Percentiles rank a stretch among this genome's conserved stretches.
These are phyloP conservation scores for Nitzschia putrida DNA, from an alignment of 108 stramenopile genomes.

Conservation along the genomic window DNA sequence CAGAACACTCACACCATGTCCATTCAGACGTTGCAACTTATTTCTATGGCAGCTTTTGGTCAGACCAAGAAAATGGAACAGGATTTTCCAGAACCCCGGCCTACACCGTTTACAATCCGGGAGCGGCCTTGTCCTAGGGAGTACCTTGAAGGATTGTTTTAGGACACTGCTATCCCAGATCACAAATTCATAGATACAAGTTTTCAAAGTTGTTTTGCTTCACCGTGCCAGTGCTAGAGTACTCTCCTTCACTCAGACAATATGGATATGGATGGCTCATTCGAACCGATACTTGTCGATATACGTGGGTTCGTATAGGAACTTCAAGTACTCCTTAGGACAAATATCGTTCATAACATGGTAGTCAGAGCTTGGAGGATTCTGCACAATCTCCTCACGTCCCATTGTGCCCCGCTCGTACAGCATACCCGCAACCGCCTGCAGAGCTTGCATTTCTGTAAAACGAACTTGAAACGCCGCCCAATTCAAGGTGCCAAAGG, in stretches of 20 bases:
- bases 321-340: conserved; percentile 24
- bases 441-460: conserved; percentile 46
- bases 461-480: conserved; percentile 34
- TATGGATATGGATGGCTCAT: neutral
- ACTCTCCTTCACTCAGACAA: too few relatives aligned
- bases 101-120: conserved; percentile 5
- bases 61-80: conserved; percentile 9
- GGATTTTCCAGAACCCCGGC: conserved; percentile 1
- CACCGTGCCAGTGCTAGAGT: too few relatives aligned
- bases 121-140: conserved; percentile 17
- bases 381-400: conserved; percentile 8
- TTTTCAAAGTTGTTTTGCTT: too few relatives aligned
- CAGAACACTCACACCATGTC: neutral
- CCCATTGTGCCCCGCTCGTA: conserved; percentile 7
- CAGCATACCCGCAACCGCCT: conserved; percentile 17
- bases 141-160: conserved; percentile 5
- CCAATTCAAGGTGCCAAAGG: conserved; percentile 39
- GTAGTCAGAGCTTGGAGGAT: conserved; percentile 15
- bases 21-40: conserved; percentile 2
- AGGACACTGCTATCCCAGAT: too few relatives aligned
- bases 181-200: too few relatives aligned
- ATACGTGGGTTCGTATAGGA: conserved; percentile 11
- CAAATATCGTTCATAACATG: conserved; percentile 20
- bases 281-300: conserved; percentile 9
- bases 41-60: conserved; percentile 8